These are phyloP conservation scores for Rhodotorula sp. DNA, from an alignment of 1,284 basidiomycete genomes.

Conservation along the genomic window DNA sequence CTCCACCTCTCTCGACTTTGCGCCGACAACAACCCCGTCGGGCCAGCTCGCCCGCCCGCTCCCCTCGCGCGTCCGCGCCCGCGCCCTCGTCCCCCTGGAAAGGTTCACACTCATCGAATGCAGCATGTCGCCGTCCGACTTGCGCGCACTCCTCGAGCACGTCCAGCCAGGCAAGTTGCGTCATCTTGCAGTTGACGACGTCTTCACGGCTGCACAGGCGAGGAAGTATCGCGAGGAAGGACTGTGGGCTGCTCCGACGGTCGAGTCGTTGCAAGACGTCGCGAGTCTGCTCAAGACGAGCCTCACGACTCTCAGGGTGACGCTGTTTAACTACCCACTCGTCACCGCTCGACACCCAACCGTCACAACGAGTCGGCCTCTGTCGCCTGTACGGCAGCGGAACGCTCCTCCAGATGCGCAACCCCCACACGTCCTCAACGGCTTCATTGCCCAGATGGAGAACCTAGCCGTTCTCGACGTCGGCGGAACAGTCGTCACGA, in stretches of 20 bases:
- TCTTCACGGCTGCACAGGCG: background rate
- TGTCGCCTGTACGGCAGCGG: too few relatives aligned
- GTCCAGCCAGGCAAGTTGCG: background rate
- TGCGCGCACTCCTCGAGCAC: slow-evolving; percentile 17
- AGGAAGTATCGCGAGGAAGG: background rate
- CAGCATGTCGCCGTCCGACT: slow-evolving; percentile 6
- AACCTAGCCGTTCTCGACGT: slow-evolving; percentile 13
- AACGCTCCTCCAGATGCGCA: too few relatives aligned
- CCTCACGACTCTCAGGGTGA: slow-evolving; percentile 4
- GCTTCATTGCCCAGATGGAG: slow-evolving; percentile 3
- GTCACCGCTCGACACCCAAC: background rate
- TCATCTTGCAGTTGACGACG: slow-evolving; percentile 13
- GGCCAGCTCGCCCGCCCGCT: slow-evolving; percentile 13
- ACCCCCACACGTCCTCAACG: slow-evolving; percentile 14
- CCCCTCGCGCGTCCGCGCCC: slow-evolving; percentile 8
- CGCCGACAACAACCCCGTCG: background rate
- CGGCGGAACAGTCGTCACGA: slow-evolving; percentile 18
- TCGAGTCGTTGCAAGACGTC: slow-evolving; percentile 3
- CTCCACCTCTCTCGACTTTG: slow-evolving; percentile 12
- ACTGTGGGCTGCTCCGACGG: background rate
- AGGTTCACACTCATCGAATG: slow-evolving; percentile 19
- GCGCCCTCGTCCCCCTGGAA: slow-evolving; percentile 10
- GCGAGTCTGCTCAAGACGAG: background rate
- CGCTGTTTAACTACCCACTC: slow-evolving; percentile 20
- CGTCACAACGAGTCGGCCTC: background rate